These are phyloP conservation scores for Leishmania turanica DNA, from an alignment of 208 protist genomes.

Conservation along the genomic window DNA sequence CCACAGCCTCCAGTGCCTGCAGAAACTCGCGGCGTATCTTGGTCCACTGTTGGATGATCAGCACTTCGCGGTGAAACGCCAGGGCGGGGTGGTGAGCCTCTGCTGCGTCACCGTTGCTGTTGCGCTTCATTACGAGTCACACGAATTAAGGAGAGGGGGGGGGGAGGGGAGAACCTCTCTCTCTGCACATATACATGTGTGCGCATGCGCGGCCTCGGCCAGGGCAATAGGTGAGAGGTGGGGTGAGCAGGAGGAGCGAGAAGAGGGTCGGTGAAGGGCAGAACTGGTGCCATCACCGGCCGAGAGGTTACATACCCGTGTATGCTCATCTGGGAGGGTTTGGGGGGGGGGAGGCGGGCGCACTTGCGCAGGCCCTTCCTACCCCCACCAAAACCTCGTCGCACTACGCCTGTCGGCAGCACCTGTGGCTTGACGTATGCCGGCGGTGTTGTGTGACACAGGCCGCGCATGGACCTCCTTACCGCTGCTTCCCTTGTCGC, in stretches of 20 bases:
- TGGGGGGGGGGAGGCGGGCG: neutral
- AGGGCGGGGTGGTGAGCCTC: constrained; percentile 63
- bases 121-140: constrained; percentile 57
- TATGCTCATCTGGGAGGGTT: neutral
- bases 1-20: constrained; percentile 42
- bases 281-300: neutral
- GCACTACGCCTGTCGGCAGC: neutral
- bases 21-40: constrained; percentile 71
- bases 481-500: neutral
- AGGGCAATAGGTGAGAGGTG: neutral
- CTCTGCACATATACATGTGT: neutral
- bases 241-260: neutral
- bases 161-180: neutral
- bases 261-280: neutral
- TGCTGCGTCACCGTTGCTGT: constrained; percentile 22
- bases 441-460: neutral
- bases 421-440: neutral
- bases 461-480: neutral
- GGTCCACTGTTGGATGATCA: constrained; percentile 75
- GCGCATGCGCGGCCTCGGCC: neutral
- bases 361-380: neutral
- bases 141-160: neutral
- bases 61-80: constrained; percentile 80
- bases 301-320: neutral
- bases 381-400: neutral